Percentiles rank a stretch among this genome's conserved stretches.
These are phyloP conservation scores for Sporothrix schenckii DNA, from an alignment of 2,329 filamentous ascomycete genomes.

Conservation along the genomic window DNA sequence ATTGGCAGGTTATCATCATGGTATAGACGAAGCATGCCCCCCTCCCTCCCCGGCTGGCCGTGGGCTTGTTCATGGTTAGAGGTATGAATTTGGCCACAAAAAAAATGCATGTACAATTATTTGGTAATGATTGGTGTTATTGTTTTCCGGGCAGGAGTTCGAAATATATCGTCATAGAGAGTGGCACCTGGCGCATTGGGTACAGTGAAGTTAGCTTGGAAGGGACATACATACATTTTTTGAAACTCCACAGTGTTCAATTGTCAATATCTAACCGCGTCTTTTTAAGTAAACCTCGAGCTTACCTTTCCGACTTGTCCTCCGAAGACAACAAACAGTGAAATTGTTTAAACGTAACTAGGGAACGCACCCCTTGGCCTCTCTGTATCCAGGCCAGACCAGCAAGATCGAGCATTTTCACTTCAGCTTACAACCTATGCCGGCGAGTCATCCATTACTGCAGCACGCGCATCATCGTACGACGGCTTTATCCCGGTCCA, in stretches of 20 bases:
- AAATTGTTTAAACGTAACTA: no score
- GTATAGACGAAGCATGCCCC: conserved; percentile 23
- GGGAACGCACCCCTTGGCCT: no score
- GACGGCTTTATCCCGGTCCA: conserved; percentile 82
- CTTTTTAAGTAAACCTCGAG: no score
- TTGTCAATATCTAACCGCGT: no score
- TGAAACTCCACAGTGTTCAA: no score
- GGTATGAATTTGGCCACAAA: background rate
- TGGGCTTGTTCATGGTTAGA: conserved; percentile 9
- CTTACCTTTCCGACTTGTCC: no score
- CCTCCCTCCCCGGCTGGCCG: conserved; percentile 18
- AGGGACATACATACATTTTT: background rate
- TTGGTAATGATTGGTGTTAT: conserved; percentile 2
- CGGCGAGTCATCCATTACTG: conserved; percentile 52
- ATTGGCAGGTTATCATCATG: conserved; percentile 5
- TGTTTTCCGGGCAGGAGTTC: background rate
- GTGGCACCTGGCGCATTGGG: background rate
- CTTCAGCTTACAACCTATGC: background rate
- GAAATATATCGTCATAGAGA: background rate
- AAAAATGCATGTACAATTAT: background rate
- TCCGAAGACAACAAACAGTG: no score
- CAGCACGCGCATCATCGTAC: conserved; percentile 68
- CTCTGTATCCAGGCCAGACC: no score
- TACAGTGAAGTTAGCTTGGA: no score
- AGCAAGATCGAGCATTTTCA: no score